These are phyloP conservation scores for Hypomontagnella submonticulosa DNA, from an alignment of 495 filamentous ascomycete species.

Conservation along the genomic window DNA sequence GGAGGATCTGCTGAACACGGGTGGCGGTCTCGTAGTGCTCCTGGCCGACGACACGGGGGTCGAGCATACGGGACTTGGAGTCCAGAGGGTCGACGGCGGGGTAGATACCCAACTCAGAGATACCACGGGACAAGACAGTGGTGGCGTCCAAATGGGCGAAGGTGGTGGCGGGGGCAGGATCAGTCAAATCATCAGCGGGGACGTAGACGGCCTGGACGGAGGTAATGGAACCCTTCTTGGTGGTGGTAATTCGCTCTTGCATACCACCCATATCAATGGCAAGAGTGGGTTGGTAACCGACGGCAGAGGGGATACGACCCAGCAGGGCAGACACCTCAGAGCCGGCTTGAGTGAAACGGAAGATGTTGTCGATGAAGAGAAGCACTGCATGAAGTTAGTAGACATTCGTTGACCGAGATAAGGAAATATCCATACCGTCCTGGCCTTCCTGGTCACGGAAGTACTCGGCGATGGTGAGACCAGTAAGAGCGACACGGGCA, in stretches of 20 bases:
- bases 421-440: slow-evolving; percentile 68
- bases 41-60: slow-evolving; percentile 96
- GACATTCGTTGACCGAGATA: not conserved
- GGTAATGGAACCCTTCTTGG: slow-evolving; percentile 98
- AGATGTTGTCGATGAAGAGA: slow-evolving; percentile 99
- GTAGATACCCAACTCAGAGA: slow-evolving; percentile 99
- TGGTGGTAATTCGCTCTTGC: slow-evolving; percentile 99
- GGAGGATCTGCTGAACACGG: slow-evolving; percentile 96
- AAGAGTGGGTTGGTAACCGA: slow-evolving; percentile 99
- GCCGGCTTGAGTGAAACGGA: slow-evolving; percentile 99
- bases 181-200: slow-evolving; percentile 99
- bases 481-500: slow-evolving; percentile 99
- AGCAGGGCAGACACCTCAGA: slow-evolving; percentile 99
- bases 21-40: slow-evolving; percentile 97
- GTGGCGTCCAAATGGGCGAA: slow-evolving; percentile 99
- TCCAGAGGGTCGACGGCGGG: slow-evolving; percentile 99
- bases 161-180: slow-evolving; percentile 98
- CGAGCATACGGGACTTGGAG: slow-evolving; percentile 99
- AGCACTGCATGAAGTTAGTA: slow-evolving; percentile 68
- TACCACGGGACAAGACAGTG: slow-evolving; percentile 99
- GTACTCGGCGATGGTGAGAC: slow-evolving; percentile 88
- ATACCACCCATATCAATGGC: slow-evolving; percentile 99
- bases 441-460: slow-evolving; percentile 98
- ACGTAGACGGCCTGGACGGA: slow-evolving; percentile 99
- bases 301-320: slow-evolving; percentile 99